Percentiles rank a stretch among this genome's conserved stretches.
phyloP scores from a whole-genome alignment of 2,329 filamentous ascomycete species.

The Setomelanomma holmii region DNA sequence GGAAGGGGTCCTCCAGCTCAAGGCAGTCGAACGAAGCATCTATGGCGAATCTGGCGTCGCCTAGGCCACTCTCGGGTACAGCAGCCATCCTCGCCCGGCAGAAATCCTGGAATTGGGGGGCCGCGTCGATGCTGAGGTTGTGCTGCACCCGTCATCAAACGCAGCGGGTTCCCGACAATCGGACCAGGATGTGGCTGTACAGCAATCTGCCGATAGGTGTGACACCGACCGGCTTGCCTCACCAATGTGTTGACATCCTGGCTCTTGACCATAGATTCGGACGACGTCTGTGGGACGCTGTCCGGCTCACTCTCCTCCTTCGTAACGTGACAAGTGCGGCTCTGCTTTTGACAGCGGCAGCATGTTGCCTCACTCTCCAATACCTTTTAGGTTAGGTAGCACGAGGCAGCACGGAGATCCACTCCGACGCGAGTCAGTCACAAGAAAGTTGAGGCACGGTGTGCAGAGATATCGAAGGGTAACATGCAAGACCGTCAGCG shows the following conservation, averaged over 20 bases:
- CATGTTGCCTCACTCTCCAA: neutral
- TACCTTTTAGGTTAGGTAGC: neutral
- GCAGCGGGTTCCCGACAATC: slow-evolving; percentile 14
- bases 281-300: no score
- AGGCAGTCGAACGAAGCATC: neutral
- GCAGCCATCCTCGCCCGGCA: no score
- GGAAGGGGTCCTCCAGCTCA: neutral
- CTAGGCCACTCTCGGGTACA: neutral
- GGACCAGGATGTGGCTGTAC: slow-evolving; percentile 17
- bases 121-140: slow-evolving; percentile 6
- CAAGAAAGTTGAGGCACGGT: slow-evolving; percentile 23
- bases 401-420: neutral
- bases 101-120: no score
- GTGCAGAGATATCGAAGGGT: slow-evolving; percentile 17
- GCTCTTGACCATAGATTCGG: slow-evolving; percentile 7
- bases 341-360: neutral
- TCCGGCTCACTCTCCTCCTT: neutral
- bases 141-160: slow-evolving; percentile 3
- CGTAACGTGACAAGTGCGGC: neutral
- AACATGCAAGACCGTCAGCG: neutral
- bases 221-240: slow-evolving; percentile 17
- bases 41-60: neutral
- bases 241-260: neutral
- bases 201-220: slow-evolving; percentile 13
- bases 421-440: neutral